phyloP scores from a whole-genome alignment of 306 rosid species.

The Gastrolobium bilobum region DNA sequence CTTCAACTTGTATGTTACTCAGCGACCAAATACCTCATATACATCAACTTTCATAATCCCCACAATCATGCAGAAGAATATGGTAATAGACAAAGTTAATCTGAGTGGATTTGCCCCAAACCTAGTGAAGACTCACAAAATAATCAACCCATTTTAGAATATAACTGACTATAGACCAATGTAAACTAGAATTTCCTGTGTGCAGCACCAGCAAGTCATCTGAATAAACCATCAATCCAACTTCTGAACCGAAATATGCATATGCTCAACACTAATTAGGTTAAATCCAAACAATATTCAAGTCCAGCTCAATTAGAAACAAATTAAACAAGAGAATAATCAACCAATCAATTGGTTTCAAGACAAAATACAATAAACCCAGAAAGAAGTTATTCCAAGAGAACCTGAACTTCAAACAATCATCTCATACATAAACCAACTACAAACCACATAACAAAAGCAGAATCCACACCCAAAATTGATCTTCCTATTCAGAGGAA shows the following conservation, averaged over 20 bases:
- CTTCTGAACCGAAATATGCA: neutral
- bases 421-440: neutral
- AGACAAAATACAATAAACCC: neutral
- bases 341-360: neutral
- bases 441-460: neutral
- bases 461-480: neutral
- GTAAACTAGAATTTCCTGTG: neutral
- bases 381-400: constrained; percentile 13
- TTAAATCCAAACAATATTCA: constrained; percentile 23
- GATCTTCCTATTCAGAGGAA: neutral
- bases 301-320: constrained; percentile 25
- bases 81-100: neutral
- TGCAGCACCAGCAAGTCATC: neutral
- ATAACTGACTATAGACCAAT: neutral
- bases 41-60: constrained; percentile 2
- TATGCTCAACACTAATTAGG: constrained; percentile 9
- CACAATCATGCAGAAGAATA: neutral
- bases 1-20: neutral
- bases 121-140: constrained; percentile 6
- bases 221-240: constrained; percentile 12
- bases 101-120: neutral
- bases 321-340: constrained; percentile 12
- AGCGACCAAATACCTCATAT: constrained; percentile 1
- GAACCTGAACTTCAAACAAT: neutral
- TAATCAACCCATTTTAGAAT: neutral